phyloP scores from a whole-genome alignment of 1,284 basidiomycete genomes.

The Cryptococcus depauperatus region DNA sequence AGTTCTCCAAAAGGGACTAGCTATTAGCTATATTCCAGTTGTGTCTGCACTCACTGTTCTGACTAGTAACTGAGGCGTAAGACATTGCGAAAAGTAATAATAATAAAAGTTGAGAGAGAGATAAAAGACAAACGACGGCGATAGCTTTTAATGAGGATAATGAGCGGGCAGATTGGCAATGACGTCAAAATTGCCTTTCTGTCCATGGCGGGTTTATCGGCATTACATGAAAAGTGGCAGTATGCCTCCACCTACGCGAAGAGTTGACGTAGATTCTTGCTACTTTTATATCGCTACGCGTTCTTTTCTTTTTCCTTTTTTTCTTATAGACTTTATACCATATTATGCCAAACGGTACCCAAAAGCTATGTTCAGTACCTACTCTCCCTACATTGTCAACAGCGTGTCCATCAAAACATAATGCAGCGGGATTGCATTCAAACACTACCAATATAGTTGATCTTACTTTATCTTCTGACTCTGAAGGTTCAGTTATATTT shows the following conservation, averaged over 20 bases:
- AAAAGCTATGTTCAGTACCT: too few species aligned
- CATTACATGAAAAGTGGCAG: too few species aligned
- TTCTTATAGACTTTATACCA: too few species aligned
- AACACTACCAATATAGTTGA: background rate
- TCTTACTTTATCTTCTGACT: background rate
- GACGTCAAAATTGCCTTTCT: slow-evolving; percentile 2
- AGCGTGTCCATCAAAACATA: too few species aligned
- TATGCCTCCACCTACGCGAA: too few species aligned
- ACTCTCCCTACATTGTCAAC: too few species aligned
- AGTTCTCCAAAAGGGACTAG: slow-evolving; percentile 39
- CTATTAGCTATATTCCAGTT: too few species aligned
- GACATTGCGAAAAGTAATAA: slow-evolving; percentile 25
- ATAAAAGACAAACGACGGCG: background rate
- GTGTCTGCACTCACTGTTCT: slow-evolving; percentile 41
- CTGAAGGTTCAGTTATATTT: background rate
- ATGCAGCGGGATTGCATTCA: too few species aligned
- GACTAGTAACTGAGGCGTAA: slow-evolving; percentile 36
- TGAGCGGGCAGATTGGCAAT: background rate
- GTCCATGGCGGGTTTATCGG: background rate
- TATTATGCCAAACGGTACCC: background rate
- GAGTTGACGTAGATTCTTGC: too few species aligned
- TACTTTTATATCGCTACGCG: too few species aligned
- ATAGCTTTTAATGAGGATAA: background rate
- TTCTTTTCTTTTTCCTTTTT: background rate
- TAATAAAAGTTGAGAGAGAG: background rate